A percentile compares a stretch with the other conserved stretches of the same genome.
Evolutionary conservation across 495 filamentous ascomycete genomes (phyloP).

Genomic region (Rhypophila decipiens): DNA sequence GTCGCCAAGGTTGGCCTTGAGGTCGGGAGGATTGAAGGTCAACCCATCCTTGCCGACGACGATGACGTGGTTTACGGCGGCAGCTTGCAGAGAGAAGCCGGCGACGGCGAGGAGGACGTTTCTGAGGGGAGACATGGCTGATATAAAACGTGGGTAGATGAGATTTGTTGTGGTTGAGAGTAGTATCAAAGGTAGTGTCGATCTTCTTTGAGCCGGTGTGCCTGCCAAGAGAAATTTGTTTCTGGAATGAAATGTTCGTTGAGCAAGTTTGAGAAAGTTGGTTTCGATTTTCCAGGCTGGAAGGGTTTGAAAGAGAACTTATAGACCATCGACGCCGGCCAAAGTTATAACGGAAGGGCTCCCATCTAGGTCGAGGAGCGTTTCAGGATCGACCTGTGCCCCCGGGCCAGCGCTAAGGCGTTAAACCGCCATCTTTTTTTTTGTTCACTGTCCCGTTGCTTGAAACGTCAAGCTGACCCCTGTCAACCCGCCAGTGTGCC

Average conservation of each 20-base stretch:
- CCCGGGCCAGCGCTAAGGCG: too few relatives aligned
- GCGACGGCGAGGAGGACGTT: slow-evolving; percentile 10
- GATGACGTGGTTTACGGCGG: slow-evolving; percentile 16
- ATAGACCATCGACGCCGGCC: too few relatives aligned
- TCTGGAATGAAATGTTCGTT: background rate
- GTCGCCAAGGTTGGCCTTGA: slow-evolving; percentile 40
- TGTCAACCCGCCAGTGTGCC: too few relatives aligned
- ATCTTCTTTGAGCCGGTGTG: background rate
- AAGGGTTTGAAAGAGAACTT: background rate
- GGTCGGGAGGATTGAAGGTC: slow-evolving; percentile 22
- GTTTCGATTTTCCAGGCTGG: background rate
- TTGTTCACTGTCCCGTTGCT: too few relatives aligned
- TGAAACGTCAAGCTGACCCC: too few relatives aligned
- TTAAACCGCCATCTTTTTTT: too few relatives aligned
- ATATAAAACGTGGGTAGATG: background rate
- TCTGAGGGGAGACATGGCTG: slow-evolving; percentile 7
- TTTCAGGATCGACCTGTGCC: too few relatives aligned
- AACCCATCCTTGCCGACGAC: slow-evolving; percentile 22
- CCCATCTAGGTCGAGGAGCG: too few relatives aligned
- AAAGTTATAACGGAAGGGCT: too few relatives aligned
- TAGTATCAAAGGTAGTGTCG: background rate
- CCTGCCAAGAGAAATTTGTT: background rate
- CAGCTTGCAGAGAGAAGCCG: slow-evolving; percentile 13
- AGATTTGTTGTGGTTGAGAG: background rate
- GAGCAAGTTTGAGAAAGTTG: background rate